Base-by-base conservation (phyloP, 129 eudicot genomes). In the Saposhnikovia divaricata region DNA sequence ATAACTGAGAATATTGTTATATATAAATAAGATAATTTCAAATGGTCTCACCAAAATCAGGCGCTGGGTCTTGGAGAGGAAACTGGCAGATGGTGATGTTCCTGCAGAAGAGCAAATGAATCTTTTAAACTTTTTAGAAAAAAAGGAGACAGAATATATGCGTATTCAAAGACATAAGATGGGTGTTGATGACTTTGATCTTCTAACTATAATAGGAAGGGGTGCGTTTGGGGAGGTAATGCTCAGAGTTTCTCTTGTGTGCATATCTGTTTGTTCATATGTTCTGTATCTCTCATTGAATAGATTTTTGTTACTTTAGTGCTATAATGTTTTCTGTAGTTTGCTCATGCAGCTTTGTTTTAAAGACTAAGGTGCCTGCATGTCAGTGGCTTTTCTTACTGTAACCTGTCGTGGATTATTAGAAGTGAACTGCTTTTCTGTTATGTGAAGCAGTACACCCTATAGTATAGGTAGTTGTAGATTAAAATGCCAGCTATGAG, bases 31-130 rank as follows among this genome's bases (percentile, higher is more conserved):
- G 68, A 57, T 12, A 59, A 11, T 8, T 51, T 10, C 8, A 63
- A 23, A 61, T 78, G 23, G 28, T 68, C 75, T 28, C 5, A 42
- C 66, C 19, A 66, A 45, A 13, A 45, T 79, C 47, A 79, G 81
- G 61, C 81, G 81, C 65, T 79, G 76, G 81, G 38, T 79, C 63
- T 68, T 79, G 81, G 81, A 79, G 81, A 79, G 81, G 76, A 79
- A 79, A 74, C 81, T 79, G 31, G 81, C 81, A 4, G 81, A 79
- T 47, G 81, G 76, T 16, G 81, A 79, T 66, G 81, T 79, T 68
- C 50, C 63, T 45, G 76, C 48, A 38, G 81, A 66, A 68, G 81
- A 79, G 42, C 81, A 79, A 79, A 79, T 79, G 71, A 79, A 79
- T 79, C 76, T 79, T 79, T 47, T 79, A 66, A 79, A 79, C 50